Evolutionary conservation across 2,329 filamentous ascomycete genomes (phyloP), one percentile per base, ranked within the genome.

Genomic region (Thelonectria discophora): DNA sequence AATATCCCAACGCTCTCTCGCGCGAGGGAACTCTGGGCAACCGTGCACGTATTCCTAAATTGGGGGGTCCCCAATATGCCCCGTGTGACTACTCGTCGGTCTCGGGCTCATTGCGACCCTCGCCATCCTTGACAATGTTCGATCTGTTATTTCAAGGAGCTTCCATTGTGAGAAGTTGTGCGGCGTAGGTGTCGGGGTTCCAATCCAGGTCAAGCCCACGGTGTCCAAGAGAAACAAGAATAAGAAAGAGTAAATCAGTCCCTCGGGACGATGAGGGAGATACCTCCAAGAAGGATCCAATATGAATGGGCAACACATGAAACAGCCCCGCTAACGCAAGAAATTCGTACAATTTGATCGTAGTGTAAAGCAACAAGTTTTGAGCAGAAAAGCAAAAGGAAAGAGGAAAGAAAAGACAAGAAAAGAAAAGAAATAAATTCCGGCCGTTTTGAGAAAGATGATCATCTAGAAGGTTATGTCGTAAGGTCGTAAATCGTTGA

Each of bases 401-500:
- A 61, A 42, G 24, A 11, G 15, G 24, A 39, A 47, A 39, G 57
- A 56, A 61, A 52, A 56, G 7, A 24, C n/a, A n/a, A 40, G 60
- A 45, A 27, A 10, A n/a, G 27, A 42, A 47, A 37, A 58, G 54
- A 62, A 51, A 56, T 63, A 49, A 63, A 55, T 63, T 54, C 46
- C 53, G 60, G 63, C 59, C 68, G 56, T 66, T 48, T 4, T 47
- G 60, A 66, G 53, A 49, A 69, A 62, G 42, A 58, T 50, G 54
- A 39, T 49, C 63, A 63, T 72, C 69, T 72, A 65, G 68, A 64
- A 65, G 30, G 47, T 71, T 57, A 55, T 69, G 46, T 72, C 69
- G 62, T 72, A 58, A 68, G 65, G 60, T 72, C 69, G 62, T 72
- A 64, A 71, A 50, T 72, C 69, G 66, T 72, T 52, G 61, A 52